Conservation (phyloP, 768 basidiomycete genomes). For the Boletus reticuloceps region DNA sequence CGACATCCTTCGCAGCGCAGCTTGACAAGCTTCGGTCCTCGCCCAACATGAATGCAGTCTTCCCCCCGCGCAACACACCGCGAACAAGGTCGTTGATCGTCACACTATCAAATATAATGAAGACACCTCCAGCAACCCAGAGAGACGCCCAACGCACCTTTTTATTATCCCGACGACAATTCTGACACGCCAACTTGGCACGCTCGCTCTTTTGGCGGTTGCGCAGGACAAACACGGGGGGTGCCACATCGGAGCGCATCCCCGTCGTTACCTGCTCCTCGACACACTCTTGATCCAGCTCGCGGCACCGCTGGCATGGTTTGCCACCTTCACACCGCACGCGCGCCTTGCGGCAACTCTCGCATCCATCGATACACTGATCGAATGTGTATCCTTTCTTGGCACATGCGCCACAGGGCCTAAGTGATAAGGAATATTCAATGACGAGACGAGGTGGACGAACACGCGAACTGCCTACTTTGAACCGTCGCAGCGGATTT, state of each 20-base stretch:
- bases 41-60: slow-evolving; percentile 55
- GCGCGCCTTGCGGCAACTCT: slow-evolving; percentile 52
- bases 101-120: slow-evolving; percentile 41
- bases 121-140: background rate
- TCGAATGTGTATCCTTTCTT: slow-evolving; percentile 52
- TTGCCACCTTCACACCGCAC: slow-evolving; percentile 41
- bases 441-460: background rate
- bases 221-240: slow-evolving; percentile 24
- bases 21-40: slow-evolving; percentile 56
- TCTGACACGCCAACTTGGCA: slow-evolving; percentile 58
- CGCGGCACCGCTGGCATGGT: slow-evolving; percentile 36
- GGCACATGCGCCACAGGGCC: slow-evolving; percentile 57
- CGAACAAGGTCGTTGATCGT: slow-evolving; percentile 60
- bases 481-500: slow-evolving; percentile 57
- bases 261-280: slow-evolving; percentile 37
- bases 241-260: slow-evolving; percentile 23
- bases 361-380: slow-evolving; percentile 62
- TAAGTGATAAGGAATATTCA: slow-evolving; percentile 19
- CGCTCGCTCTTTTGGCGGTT: slow-evolving; percentile 42
- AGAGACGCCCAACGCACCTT: slow-evolving; percentile 39
- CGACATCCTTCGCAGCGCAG: slow-evolving; percentile 60
- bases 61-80: slow-evolving; percentile 54
- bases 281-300: slow-evolving; percentile 41
- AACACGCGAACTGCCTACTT: slow-evolving; percentile 34
- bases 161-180: slow-evolving; percentile 63